Evolutionary conservation across 108 stramenopile species (phyloP), one percentile per base, ranked within the genome.

Genomic region (Nitzschia palea): DNA sequence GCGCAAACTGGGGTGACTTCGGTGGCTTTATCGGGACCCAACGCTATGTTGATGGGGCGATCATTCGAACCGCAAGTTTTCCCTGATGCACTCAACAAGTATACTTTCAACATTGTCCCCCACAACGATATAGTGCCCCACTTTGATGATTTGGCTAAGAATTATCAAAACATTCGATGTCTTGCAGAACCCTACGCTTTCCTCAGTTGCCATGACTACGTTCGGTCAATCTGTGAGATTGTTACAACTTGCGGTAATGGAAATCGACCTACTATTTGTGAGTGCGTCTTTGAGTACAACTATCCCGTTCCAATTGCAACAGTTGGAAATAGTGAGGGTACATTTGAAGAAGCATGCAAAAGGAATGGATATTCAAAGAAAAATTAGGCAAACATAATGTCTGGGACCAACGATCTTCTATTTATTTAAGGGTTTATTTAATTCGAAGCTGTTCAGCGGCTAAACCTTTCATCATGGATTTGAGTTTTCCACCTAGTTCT

Each of bases 371-470:
- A 48, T 20, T 12, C 8, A 40, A 14, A 10, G 37, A 40, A 40
- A 40, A 40, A 14, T 14, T 40, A 48, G 18, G n/a, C n/a, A n/a
- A n/a, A n/a, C n/a, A n/a, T n/a, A n/a, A n/a, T n/a, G n/a, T n/a
- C n/a, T n/a, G n/a, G n/a, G n/a, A n/a, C 56, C 60, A 22, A 62
- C n/a, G n/a, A n/a, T n/a, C n/a, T n/a, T n/a, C 28, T n/a, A 8
- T 28, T 33, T 33, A 40, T 4, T 68, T 27, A 22, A 17, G 3
- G 23, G n/a, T 9, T 59, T 48, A 77, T 51, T 78, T 59, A 67
- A 94, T 86, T 63, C 86, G 68, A 27, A 94, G 68, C 68, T 89
- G 89, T 6, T 90, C 89, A 17, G 76, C 93, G 18, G 89, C 93
- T 48, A 90, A 82, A 14, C 74, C 55, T 58, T 91, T 94, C 86